Base-by-base conservation (phyloP, 139 green algal species). In the Chlamydomonas incerta region DNA sequence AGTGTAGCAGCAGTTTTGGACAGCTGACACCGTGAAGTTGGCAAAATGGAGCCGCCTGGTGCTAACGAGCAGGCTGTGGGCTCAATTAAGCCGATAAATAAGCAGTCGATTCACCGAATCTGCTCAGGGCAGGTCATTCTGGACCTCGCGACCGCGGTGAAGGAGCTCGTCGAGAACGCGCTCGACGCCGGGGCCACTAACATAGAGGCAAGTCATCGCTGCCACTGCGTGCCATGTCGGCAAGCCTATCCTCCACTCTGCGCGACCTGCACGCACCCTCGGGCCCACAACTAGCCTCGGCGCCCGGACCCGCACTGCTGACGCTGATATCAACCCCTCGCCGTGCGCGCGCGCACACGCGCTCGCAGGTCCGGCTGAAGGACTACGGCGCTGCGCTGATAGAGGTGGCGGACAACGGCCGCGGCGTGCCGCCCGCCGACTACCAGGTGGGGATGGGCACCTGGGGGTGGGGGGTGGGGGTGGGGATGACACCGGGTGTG, bases 111-210 rank as follows among this genome's bases (percentile, higher is more conserved):
- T 2, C 94, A 97, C 71, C 89, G 91, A 11, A 98, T 98, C 20
- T 98, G 95, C 79, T 96, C 93, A 3, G 96, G 96, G 11, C 96
- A 99, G 75, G 97, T 99, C 21, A 95, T 99, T 31, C 72, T 98
- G 8, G 96, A 98, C 82, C 83, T 99, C 31, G 90, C 94, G 18
- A 95, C 93, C 20, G 95, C 95, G 0, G 93, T 98, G 0, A 98
- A 98, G 82, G 97, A 99, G 90, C 92, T 99, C 11, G 89, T 99
- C 26, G 97, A 99, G 72, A 99, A 99, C 82, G 93, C 94, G 26
- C 75, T 99, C 33, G 97, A 99, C 81, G 97, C 97, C 3, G 96
- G 96, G 1, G 97, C 98, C 5, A 98, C 93, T 0, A 96, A 87
- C 66, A 90, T 99, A 11, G 97, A 99, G 92, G 94, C 98, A 58